Conservation (phyloP, 768 basidiomycete genomes). For the Auricularia cornea region DNA sequence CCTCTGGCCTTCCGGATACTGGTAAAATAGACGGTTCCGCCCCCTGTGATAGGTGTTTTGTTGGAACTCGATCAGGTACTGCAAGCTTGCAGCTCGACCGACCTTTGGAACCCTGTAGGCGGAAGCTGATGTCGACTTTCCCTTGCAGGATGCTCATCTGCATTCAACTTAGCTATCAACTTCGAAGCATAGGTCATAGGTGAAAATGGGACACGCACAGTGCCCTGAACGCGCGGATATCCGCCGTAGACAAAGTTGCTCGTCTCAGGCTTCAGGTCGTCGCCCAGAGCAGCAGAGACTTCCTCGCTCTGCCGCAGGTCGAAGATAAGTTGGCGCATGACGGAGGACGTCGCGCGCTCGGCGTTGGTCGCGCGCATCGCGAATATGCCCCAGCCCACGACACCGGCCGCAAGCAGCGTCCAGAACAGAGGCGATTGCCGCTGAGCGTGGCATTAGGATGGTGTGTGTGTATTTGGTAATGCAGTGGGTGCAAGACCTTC, state of each 20-base stretch:
- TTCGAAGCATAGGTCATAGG: too few species aligned
- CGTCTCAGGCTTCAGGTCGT: constrained; percentile 55
- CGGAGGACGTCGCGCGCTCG: constrained; percentile 68
- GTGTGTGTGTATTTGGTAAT: too few species aligned
- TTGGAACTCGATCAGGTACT: too few species aligned
- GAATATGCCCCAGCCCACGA: constrained; percentile 60
- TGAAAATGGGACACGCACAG: constrained; percentile 34
- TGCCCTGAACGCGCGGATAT: constrained; percentile 57
- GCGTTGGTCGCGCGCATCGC: constrained; percentile 65
- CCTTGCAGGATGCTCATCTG: constrained; percentile 70
- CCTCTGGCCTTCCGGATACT: constrained; percentile 74
- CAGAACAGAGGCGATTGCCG: background rate
- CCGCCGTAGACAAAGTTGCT: constrained; percentile 69
- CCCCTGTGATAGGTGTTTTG: too few species aligned
- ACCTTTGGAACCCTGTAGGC: constrained; percentile 67
- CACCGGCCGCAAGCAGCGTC: constrained; percentile 28
- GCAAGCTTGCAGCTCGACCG: too few species aligned
- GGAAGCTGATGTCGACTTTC: constrained; percentile 69
- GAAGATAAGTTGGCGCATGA: constrained; percentile 57
- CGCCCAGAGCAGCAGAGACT: constrained; percentile 49
- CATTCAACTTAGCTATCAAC: too few species aligned
- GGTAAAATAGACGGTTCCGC: constrained; percentile 76
- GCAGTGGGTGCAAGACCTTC: background rate
- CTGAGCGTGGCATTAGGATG: background rate
- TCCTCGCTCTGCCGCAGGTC: constrained; percentile 45